phyloP scores from a whole-genome alignment of 495 filamentous ascomycete species.

The Evernia prunastri region DNA sequence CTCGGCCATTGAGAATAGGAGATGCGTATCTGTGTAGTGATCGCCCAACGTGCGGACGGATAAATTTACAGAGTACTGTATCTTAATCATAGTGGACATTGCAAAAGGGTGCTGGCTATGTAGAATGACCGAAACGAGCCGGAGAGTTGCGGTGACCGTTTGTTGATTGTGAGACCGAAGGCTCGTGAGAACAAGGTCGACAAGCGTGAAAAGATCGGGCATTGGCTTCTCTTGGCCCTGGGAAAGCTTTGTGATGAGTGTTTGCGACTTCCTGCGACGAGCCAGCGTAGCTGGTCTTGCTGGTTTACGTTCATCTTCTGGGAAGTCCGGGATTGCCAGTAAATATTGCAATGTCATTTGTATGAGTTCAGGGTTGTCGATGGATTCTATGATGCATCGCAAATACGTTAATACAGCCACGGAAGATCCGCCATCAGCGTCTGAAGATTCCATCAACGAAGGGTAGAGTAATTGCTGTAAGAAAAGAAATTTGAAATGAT shows the following conservation, averaged over 20 bases:
- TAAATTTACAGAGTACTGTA: slow-evolving; percentile 53
- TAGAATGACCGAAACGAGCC: slow-evolving; percentile 75
- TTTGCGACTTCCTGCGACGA: slow-evolving; percentile 78
- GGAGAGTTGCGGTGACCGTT: slow-evolving; percentile 80
- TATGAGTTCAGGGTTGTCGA: slow-evolving; percentile 88
- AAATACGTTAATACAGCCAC: slow-evolving; percentile 94
- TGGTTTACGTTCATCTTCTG: slow-evolving; percentile 27
- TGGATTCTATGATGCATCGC: slow-evolving; percentile 76
- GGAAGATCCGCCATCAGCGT: slow-evolving; percentile 91
- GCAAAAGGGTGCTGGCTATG: slow-evolving; percentile 83
- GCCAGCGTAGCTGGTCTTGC: slow-evolving; percentile 54
- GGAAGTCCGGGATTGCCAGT: slow-evolving; percentile 61
- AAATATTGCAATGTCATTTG: slow-evolving; percentile 91
- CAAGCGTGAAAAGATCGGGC: slow-evolving; percentile 84
- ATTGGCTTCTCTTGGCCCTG: slow-evolving; percentile 64
- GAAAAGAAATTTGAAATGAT: slow-evolving; percentile 97
- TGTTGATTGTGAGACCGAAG: slow-evolving; percentile 79
- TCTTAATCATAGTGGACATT: slow-evolving; percentile 60
- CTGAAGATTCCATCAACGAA: slow-evolving; percentile 90
- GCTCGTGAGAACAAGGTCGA: slow-evolving; percentile 82
- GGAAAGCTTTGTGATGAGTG: slow-evolving; percentile 70
- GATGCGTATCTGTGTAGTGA: slow-evolving; percentile 71
- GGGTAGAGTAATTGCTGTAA: slow-evolving; percentile 95
- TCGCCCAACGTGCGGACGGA: slow-evolving; percentile 65
- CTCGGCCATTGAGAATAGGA: slow-evolving; percentile 64